Conservation (phyloP, 352 stramenopile species). For the Ochromonadaceae sp. region DNA sequence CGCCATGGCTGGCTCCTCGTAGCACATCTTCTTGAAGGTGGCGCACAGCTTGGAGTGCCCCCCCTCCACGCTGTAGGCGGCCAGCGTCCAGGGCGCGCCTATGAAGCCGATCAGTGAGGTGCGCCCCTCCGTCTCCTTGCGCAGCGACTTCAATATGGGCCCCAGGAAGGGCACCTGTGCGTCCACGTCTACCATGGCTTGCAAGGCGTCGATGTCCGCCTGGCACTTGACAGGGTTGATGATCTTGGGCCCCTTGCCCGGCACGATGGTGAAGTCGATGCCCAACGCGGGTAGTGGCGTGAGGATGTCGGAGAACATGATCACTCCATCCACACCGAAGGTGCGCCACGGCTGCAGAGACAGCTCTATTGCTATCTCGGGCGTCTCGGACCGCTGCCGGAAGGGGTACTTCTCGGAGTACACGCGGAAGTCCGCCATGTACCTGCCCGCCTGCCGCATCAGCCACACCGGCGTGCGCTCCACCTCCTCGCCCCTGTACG, state of each 20-base stretch:
- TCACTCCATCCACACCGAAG: slow-evolving; percentile 64
- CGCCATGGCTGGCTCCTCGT: slow-evolving; percentile 39
- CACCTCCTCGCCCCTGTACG: slow-evolving; percentile 46
- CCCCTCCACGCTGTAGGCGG: slow-evolving; percentile 57
- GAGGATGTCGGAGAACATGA: slow-evolving; percentile 73
- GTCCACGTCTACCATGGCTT: slow-evolving; percentile 28
- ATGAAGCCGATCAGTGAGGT: slow-evolving; percentile 62
- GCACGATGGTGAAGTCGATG: slow-evolving; percentile 62
- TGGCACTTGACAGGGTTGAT: slow-evolving; percentile 39
- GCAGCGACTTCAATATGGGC: slow-evolving; percentile 26
- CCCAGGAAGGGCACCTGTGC: slow-evolving; percentile 51
- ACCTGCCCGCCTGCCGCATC: slow-evolving; percentile 56
- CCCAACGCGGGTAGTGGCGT: slow-evolving; percentile 54
- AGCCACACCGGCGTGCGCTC: slow-evolving; percentile 62
- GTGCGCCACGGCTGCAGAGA: slow-evolving; percentile 51
- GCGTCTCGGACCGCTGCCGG: slow-evolving; percentile 52
- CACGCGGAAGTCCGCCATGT: slow-evolving; percentile 59
- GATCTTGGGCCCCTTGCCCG: slow-evolving; percentile 52
- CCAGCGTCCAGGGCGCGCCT: slow-evolving; percentile 57
- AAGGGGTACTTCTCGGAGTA: slow-evolving; percentile 62
- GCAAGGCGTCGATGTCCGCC: slow-evolving; percentile 33
- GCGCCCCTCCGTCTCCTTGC: slow-evolving; percentile 33
- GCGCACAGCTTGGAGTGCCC: slow-evolving; percentile 37
- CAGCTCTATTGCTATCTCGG: slow-evolving; percentile 54
- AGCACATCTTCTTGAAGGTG: slow-evolving; percentile 53